Percentiles rank a stretch among this genome's conserved stretches.
Conservation (phyloP, 257 asterid genomes). For the Orobanche coerulescens region DNA sequence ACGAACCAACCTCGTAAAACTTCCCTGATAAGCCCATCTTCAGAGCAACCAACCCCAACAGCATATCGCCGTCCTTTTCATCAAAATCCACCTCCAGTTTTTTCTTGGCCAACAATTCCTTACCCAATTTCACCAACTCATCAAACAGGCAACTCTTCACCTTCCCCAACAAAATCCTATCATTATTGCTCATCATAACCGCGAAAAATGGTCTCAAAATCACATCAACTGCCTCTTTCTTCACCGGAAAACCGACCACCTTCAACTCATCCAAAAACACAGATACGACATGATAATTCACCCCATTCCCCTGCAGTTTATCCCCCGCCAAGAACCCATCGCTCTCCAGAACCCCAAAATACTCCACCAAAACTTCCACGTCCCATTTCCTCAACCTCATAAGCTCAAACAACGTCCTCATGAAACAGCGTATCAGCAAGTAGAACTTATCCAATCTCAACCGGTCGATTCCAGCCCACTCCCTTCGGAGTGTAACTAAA, state of each 20-base stretch:
- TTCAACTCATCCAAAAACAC: constrained; percentile 80
- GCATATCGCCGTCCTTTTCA: constrained; percentile 37
- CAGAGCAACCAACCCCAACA: constrained; percentile 61
- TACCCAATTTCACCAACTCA: constrained; percentile 51
- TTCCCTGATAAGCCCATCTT: constrained; percentile 54
- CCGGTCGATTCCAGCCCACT: constrained; percentile 88
- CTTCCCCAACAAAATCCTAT: constrained; percentile 73
- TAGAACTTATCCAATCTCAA: constrained; percentile 87
- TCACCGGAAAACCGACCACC: constrained; percentile 49
- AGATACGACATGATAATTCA: constrained; percentile 70
- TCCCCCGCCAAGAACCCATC: constrained; percentile 65
- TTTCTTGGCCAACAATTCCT: constrained; percentile 40
- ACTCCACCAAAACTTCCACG: constrained; percentile 40
- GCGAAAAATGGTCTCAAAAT: constrained; percentile 56
- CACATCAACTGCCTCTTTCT: constrained; percentile 46
- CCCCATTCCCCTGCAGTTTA: constrained; percentile 73
- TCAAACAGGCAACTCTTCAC: constrained; percentile 69
- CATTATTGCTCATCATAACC: constrained; percentile 43
- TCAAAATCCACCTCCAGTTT: constrained; percentile 33
- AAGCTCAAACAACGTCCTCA: constrained; percentile 48
- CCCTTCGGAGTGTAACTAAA: constrained; percentile 64
- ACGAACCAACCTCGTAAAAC: constrained; percentile 62
- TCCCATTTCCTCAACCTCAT: constrained; percentile 60
- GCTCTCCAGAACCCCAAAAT: constrained; percentile 42
- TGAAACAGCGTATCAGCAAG: constrained; percentile 65